phyloP scores from a whole-genome alignment of 23 red algal genomes.

The Agarophyton chilense region DNA sequence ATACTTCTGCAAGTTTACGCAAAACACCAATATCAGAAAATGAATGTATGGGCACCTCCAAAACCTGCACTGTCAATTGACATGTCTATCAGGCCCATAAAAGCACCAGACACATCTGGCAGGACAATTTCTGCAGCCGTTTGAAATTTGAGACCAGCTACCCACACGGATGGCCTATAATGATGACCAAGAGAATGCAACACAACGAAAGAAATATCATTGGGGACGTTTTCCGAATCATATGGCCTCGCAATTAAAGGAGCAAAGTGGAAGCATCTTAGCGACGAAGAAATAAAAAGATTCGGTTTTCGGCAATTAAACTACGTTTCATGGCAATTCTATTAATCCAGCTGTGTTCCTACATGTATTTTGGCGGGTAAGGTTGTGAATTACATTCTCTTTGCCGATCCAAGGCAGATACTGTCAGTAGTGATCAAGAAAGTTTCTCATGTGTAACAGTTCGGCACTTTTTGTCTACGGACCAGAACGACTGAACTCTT shows the following conservation, averaged over 20 bases:
- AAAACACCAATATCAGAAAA: constrained; percentile 20
- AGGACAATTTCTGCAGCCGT: constrained; percentile 19
- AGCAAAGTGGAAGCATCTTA: constrained; percentile 41
- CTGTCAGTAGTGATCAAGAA: neutral
- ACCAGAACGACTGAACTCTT: neutral
- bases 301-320: constrained; percentile 22
- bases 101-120: neutral
- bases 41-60: neutral
- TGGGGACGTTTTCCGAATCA: constrained; percentile 22
- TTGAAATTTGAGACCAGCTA: neutral
- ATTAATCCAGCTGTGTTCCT: neutral
- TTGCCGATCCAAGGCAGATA: neutral
- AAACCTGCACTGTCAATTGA: neutral
- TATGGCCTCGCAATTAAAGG: constrained; percentile 47
- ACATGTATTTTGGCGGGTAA: neutral
- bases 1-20: constrained; percentile 17
- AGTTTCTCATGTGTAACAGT: neutral
- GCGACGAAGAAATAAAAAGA: neutral
- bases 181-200: neutral
- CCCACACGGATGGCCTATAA: neutral
- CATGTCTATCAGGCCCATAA: neutral
- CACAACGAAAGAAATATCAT: neutral
- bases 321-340: constrained; percentile 47
- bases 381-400: constrained; percentile 42
- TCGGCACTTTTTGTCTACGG: constrained; percentile 38